Base-by-base conservation (phyloP, 192 early-diverging fungal species). In the Obelidium mucronatum region DNA sequence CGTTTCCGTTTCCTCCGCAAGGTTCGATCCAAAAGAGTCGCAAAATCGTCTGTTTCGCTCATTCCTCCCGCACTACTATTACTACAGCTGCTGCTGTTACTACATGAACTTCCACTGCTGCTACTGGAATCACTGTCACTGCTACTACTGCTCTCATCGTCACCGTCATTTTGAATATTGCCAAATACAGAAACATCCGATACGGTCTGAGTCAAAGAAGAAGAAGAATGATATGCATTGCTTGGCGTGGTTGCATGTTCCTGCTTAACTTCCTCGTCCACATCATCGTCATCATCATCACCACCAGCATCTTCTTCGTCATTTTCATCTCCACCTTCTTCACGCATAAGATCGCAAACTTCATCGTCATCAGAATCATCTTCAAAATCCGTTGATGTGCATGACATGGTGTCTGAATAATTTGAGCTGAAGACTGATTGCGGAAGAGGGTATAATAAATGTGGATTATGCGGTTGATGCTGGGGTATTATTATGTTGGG, bases 341-440 rank as follows among this genome's bases (percentile, higher is more conserved):
- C 56, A 59, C 31, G 56, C 24, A 59, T 35, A 30, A 65, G 39
- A 65, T 37, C 24, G 15, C 31, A 65, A 22, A 65, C 63, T 40
- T 65, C 63, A 65, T 65, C 63, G 3, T 65, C 63, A 37, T 65
- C 63, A n/a, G 28, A 37, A 36, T 65, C 63, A 35, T 65, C 63
- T 40, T 65, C 63, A 15, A 34, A 1, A 2, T 65, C 63, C 26
- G 63, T 37, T 22, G 34, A 37, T 2, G 35, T 37, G 6, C 63
- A 61, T 31, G 59, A 61, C 59, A 61, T 65, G 63, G 34, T n/a
- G 35, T 65, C 63, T 48, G 44, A 48, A 48, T 48, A 19, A 48
- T 6, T 48, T 48, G 44, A 48, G 8, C 19, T 48, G 44, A 48
- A 48, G 8, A 48, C 11, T 48, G 44, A 48, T 48, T 48, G 44